Evolutionary conservation across 2,329 filamentous ascomycete species (phyloP).

Genomic region (Aureobasidium leucospermi): DNA sequence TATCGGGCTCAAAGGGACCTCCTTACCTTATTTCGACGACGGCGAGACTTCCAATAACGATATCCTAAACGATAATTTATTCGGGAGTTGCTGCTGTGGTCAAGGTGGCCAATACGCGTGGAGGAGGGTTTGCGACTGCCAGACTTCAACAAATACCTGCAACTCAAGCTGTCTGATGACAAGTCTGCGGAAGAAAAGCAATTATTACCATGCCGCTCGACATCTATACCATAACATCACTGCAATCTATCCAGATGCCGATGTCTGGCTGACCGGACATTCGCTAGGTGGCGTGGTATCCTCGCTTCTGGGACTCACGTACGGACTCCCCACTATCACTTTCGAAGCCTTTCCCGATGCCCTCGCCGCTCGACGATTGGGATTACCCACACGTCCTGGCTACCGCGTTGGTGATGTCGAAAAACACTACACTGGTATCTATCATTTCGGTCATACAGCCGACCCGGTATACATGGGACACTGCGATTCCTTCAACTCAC

Average conservation of each 20-base stretch:
- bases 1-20: constrained; percentile 71
- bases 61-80: constrained; percentile 90
- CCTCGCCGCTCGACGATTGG: constrained; percentile 70
- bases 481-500: constrained; percentile 79
- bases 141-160: constrained; percentile 76
- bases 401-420: constrained; percentile 63
- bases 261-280: constrained; percentile 81
- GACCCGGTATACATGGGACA: constrained; percentile 87
- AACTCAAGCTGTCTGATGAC: constrained; percentile 78
- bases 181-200: constrained; percentile 69
- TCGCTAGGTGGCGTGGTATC: constrained; percentile 81
- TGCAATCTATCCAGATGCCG: constrained; percentile 69
- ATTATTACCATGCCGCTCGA: constrained; percentile 81
- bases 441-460: constrained; percentile 86
- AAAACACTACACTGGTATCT: constrained; percentile 64
- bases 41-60: constrained; percentile 81
- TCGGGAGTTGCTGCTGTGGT: constrained; percentile 91
- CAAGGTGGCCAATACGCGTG: constrained; percentile 84
- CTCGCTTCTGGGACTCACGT: constrained; percentile 76
- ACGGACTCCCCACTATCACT: constrained; percentile 75
- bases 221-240: constrained; percentile 87
- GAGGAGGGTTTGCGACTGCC: constrained; percentile 85
- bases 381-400: constrained; percentile 73
- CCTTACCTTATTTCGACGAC: constrained; percentile 81
- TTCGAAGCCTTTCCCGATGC: constrained; percentile 89